These are phyloP conservation scores for Pseudogymnoascus sp. DNA, from an alignment of 2,329 filamentous ascomycete genomes.

Conservation along the genomic window DNA sequence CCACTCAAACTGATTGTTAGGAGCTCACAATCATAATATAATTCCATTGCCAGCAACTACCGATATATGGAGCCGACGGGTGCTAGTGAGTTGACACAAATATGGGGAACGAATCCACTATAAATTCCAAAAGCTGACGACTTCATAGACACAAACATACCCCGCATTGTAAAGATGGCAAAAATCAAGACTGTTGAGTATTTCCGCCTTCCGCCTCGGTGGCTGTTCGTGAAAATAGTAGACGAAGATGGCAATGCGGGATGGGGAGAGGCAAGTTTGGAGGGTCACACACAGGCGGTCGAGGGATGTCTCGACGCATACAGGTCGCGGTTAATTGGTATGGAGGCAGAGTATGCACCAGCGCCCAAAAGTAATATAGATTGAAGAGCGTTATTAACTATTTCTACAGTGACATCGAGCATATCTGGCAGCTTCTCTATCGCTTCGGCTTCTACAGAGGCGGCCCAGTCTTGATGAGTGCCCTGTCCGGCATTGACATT, in stretches of 20 bases:
- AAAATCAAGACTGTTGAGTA: conserved; percentile 62
- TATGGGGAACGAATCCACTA: background rate
- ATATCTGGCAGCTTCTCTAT: conserved; percentile 71
- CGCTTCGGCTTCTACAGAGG: conserved; percentile 67
- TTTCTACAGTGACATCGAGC: conserved; percentile 58
- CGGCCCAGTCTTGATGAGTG: conserved; percentile 73
- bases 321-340: conserved; percentile 51
- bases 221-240: conserved; percentile 70
- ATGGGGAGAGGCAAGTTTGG: conserved; percentile 68
- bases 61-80: background rate
- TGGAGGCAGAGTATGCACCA: conserved; percentile 57
- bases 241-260: conserved; percentile 57
- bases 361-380: background rate
- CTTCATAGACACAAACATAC: background rate
- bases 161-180: conserved; percentile 38
- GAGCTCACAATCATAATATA: background rate
- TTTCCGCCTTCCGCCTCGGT: conserved; percentile 65
- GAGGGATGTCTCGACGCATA: conserved; percentile 66
- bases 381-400: background rate
- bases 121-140: background rate
- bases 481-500: conserved; percentile 69
- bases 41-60: background rate
- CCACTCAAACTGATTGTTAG: too few species aligned
- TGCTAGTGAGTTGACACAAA: background rate
- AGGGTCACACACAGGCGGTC: conserved; percentile 66